Evolutionary conservation across 306 rosid genomes (phyloP), one percentile per base, ranked within the genome.

Genomic region (Cucumis hystrix): DNA sequence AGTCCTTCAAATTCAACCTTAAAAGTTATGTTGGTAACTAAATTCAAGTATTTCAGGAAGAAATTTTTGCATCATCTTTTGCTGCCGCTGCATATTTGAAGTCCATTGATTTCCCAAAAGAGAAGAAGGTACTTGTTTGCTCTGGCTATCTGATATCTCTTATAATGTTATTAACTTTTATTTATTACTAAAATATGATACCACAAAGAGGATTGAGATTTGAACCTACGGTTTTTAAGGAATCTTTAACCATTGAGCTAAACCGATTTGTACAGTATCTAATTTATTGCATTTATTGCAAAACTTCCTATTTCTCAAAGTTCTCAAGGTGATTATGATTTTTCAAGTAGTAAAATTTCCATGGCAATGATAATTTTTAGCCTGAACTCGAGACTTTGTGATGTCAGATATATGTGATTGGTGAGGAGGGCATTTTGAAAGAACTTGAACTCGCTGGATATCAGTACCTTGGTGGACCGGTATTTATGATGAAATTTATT

Each of bases 371-470:
- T 55, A 74, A 58, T 37, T n/a, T 47, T 30, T 39, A 74, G 79
- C 65, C 57, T 70, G 40, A 77, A 71, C 87, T 84, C 76, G 80
- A 80, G 67, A 39, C 64, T 58, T 51, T 76, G 70, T 60, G 68
- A 80, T 83, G 81, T 79, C 79, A 95, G 99, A 91, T 95, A 71
- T 95, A 95, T 71, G 98, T 95, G 85, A 92, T 95, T 77, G 99
- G 99, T 56, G 99, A 95, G 86, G 99, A 95, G 18, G 99, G 99
- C 52, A 92, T 95, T 86, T 85, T 92, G 91, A 95, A 95, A 86
- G 99, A 92, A 88, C 98, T 95, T 75, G 97, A 95, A 83, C 97
- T 92, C 61, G 99, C 99, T 76, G 99, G 99, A 85, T 88, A 80
- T 88, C 91, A 88, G 74, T 91, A 92, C 82, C 87, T 95, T 82